A percentile compares a stretch with the other conserved stretches of the same genome.
These are phyloP conservation scores for Pisolithus orientalis DNA, from an alignment of 768 basidiomycete species.

Conservation along the genomic window DNA sequence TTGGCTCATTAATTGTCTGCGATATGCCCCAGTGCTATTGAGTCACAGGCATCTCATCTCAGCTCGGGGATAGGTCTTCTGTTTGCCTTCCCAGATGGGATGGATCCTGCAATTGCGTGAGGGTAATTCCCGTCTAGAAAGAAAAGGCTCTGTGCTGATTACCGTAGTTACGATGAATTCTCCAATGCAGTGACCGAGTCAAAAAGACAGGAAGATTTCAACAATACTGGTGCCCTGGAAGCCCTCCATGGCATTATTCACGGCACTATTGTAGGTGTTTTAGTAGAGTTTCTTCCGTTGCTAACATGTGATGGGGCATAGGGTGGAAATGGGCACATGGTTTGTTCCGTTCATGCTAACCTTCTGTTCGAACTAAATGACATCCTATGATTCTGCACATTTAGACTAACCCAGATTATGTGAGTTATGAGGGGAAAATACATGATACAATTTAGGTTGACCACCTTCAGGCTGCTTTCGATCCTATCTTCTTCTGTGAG, in stretches of 20 bases:
- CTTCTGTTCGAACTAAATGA: neutral
- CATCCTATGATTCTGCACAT: neutral
- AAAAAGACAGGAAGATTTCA: conserved; percentile 6
- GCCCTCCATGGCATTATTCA: conserved; percentile 16
- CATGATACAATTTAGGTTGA: neutral
- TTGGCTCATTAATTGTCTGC: neutral
- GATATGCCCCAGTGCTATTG: conserved; percentile 7
- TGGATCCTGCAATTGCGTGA: conserved; percentile 10
- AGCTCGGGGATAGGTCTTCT: conserved; percentile 14
- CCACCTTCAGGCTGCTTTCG: conserved; percentile 14
- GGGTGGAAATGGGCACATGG: conserved; percentile 25
- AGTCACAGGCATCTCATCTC: conserved; percentile 7
- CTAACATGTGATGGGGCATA: neutral
- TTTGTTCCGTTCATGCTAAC: conserved; percentile 3
- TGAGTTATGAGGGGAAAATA: conserved; percentile 3
- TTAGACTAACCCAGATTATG: conserved; percentile 18
- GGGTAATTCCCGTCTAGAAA: neutral
- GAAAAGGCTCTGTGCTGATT: neutral
- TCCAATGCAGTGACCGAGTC: conserved; percentile 21
- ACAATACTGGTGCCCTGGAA: conserved; percentile 16
- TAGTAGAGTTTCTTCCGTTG: neutral
- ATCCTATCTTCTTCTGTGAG: conserved; percentile 22
- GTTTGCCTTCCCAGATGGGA: conserved; percentile 13
- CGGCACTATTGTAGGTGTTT: conserved; percentile 10
- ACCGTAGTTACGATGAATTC: conserved; percentile 23